Evolutionary conservation across 371 early-diverging fungal species (phyloP).

Genomic region (Massospora cicadina): DNA sequence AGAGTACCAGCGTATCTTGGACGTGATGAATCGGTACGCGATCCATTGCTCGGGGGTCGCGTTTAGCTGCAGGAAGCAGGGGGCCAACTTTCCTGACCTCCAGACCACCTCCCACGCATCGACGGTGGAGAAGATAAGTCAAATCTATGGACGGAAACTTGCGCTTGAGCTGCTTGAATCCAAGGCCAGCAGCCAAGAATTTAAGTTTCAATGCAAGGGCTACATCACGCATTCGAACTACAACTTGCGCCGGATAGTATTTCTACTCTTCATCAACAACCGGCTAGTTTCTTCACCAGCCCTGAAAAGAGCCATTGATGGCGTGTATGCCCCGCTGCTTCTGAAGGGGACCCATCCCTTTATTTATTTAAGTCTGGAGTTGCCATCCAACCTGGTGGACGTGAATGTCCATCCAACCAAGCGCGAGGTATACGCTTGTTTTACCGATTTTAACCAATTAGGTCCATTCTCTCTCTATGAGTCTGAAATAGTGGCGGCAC

Average conservation of each 20-base stretch:
- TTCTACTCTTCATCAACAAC: constrained; percentile 90
- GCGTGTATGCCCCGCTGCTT: constrained; percentile 54
- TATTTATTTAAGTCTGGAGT: constrained; percentile 70
- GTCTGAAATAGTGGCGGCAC: constrained; percentile 48
- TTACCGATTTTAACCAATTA: constrained; percentile 13
- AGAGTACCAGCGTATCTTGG: constrained; percentile 72
- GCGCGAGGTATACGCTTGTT: constrained; percentile 33
- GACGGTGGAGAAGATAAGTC: constrained; percentile 53
- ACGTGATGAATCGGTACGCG: constrained; percentile 74
- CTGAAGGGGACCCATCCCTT: constrained; percentile 83
- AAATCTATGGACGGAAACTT: constrained; percentile 55
- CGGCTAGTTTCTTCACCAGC: constrained; percentile 68
- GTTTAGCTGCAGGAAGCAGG: constrained; percentile 23
- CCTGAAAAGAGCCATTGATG: constrained; percentile 62
- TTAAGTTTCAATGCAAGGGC: constrained; percentile 36
- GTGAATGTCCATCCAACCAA: constrained; percentile 99
- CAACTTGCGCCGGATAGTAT: constrained; percentile 47
- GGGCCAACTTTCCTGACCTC: constrained; percentile 48
- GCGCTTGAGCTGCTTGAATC: constrained; percentile 47
- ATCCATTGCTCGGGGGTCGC: constrained; percentile 56
- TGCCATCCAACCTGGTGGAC: constrained; percentile 75
- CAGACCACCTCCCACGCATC: constrained; percentile 38
- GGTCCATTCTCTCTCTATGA: constrained; percentile 84
- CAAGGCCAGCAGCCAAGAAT: constrained; percentile 19
- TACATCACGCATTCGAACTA: constrained; percentile 70